Evolutionary conservation across 176 grass and related monocot species (phyloP).

Genomic region (Miscanthus lutarioriparius): DNA sequence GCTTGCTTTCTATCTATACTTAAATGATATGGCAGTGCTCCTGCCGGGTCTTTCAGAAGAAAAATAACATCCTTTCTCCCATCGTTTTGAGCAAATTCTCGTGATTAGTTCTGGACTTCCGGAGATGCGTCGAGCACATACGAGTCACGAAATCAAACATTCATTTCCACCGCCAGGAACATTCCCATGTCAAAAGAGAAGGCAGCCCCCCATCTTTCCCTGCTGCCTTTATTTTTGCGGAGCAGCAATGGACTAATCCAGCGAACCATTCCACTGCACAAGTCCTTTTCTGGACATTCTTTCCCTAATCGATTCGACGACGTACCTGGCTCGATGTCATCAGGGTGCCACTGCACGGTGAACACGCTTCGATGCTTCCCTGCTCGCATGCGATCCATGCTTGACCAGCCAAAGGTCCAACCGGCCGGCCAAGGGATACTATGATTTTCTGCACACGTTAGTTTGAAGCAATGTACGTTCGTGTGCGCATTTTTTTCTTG

Average conservation of each 20-base stretch:
- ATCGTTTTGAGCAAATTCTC: neutral
- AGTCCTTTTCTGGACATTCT: slow-evolving; percentile 19
- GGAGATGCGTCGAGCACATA: neutral
- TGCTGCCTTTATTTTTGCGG: neutral
- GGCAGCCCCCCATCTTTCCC: neutral
- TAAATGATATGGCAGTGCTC: too few species aligned
- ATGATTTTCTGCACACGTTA: neutral
- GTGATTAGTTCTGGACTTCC: neutral
- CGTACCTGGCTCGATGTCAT: slow-evolving; percentile 6
- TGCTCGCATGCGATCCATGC: neutral
- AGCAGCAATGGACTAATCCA: neutral
- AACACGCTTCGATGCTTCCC: neutral
- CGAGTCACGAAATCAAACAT: neutral
- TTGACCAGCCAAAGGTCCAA: neutral
- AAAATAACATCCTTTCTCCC: neutral
- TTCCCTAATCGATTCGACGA: neutral
- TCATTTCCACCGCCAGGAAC: neutral
- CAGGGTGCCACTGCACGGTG: neutral
- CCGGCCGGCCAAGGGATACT: neutral
- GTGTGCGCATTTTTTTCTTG: neutral
- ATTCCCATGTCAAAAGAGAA: neutral
- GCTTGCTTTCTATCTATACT: too few species aligned
- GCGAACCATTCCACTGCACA: neutral
- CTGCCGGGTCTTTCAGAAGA: neutral
- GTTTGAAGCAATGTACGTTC: neutral